Evolutionary conservation across 768 basidiomycete genomes (phyloP).

Genomic region (Boletus bicolor): DNA sequence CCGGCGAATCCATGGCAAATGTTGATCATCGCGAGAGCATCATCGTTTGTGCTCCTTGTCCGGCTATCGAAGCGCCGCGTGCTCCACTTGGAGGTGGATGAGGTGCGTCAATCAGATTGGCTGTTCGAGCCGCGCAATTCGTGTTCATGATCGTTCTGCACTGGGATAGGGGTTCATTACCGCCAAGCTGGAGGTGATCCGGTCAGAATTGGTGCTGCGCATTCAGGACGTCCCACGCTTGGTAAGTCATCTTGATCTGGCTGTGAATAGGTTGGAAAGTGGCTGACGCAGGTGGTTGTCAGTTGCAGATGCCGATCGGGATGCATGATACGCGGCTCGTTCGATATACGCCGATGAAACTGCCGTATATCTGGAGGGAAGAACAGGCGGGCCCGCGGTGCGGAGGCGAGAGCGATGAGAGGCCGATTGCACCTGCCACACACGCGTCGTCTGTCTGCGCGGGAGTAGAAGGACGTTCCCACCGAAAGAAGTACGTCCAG

Average conservation of each 20-base stretch:
- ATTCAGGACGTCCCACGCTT: slow-evolving; percentile 13
- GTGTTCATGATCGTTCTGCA: background rate
- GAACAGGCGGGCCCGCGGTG: background rate
- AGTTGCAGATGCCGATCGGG: slow-evolving; percentile 15
- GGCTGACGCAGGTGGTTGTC: background rate
- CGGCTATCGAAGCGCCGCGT: slow-evolving; percentile 18
- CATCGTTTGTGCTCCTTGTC: slow-evolving; percentile 21
- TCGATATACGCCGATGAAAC: slow-evolving; percentile 12
- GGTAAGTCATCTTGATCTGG: slow-evolving; percentile 6
- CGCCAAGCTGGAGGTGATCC: slow-evolving; percentile 21
- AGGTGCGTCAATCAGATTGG: slow-evolving; percentile 8
- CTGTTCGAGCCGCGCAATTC: background rate
- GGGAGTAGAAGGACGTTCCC: background rate
- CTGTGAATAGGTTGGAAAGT: background rate
- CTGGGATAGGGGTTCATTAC: slow-evolving; percentile 13
- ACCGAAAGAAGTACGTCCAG: slow-evolving; percentile 19
- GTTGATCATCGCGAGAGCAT: slow-evolving; percentile 18
- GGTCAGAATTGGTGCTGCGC: slow-evolving; percentile 9
- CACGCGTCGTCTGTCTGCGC: background rate
- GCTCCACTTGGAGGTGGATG: slow-evolving; percentile 25
- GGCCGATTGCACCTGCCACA: background rate
- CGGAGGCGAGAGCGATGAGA: background rate
- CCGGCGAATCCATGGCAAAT: slow-evolving; percentile 10
- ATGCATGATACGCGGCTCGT: slow-evolving; percentile 18
- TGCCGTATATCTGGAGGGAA: slow-evolving; percentile 20